phyloP scores from a whole-genome alignment of 2,329 filamentous ascomycete species.

The Talaromyces sp. region DNA sequence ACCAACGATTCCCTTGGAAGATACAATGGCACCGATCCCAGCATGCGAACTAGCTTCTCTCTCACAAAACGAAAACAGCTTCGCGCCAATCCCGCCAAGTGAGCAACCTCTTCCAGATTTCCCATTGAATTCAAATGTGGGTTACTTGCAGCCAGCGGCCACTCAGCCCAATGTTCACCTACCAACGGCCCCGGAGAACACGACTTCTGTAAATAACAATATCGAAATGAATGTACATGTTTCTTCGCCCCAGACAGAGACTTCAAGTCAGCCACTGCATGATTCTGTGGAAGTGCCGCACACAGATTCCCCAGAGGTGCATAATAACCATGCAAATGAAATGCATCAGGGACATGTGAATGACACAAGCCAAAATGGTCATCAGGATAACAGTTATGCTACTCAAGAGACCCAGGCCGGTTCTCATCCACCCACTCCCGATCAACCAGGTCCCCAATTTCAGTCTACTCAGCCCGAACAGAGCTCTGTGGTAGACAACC shows the following conservation, averaged over 20 bases:
- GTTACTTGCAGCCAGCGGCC: neutral
- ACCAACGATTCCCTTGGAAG: neutral
- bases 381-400: neutral
- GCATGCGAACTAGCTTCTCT: neutral
- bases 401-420: neutral
- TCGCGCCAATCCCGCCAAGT: slow-evolving; percentile 4
- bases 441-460: neutral
- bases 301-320: neutral
- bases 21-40: slow-evolving; percentile 6
- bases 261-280: neutral
- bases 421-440: neutral
- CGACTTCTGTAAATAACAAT: neutral
- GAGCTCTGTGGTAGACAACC: neutral
- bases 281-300: neutral
- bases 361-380: neutral
- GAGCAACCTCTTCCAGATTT: neutral
- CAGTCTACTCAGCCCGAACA: neutral
- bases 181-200: neutral
- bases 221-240: neutral
- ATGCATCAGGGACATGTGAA: neutral
- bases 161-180: neutral
- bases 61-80: neutral
- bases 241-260: neutral
- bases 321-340: neutral
- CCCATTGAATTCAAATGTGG: neutral